Evolutionary conservation across 768 basidiomycete genomes (phyloP).

Genomic region (Cyclocybe aegerita): DNA sequence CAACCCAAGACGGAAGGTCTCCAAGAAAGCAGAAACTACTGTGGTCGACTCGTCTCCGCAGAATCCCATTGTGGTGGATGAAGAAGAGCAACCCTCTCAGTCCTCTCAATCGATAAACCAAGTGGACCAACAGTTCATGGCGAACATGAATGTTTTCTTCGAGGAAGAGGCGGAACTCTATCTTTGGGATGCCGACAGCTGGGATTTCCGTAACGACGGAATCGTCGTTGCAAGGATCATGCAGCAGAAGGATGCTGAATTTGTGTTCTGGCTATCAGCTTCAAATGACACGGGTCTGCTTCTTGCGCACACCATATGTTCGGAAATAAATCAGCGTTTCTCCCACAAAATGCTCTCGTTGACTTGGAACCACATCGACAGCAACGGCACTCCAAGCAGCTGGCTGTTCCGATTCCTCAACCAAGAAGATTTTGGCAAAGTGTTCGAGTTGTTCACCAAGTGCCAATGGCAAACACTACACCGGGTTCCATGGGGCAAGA

Average conservation of each 20-base stretch:
- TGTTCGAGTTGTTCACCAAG: conserved; percentile 64
- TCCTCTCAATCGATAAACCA: conserved; percentile 7
- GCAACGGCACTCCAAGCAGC: conserved; percentile 57
- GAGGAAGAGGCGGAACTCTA: conserved; percentile 57
- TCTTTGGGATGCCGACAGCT: conserved; percentile 53
- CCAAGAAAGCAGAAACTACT: conserved; percentile 14
- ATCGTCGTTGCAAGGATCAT: conserved; percentile 55
- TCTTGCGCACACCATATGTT: conserved; percentile 61
- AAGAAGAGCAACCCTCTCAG: conserved; percentile 2
- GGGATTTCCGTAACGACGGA: conserved; percentile 52
- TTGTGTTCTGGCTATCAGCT: conserved; percentile 60
- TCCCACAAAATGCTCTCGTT: conserved; percentile 64
- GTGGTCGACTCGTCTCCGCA: conserved; percentile 5
- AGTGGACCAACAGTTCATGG: conserved; percentile 12
- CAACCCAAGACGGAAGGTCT: conserved; percentile 31
- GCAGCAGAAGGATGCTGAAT: conserved; percentile 41
- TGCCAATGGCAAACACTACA: conserved; percentile 83
- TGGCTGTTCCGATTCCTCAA: conserved; percentile 80
- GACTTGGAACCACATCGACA: conserved; percentile 82
- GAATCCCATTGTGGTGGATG: conserved; percentile 11
- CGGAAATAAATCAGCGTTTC: conserved; percentile 74
- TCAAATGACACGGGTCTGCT: conserved; percentile 46
- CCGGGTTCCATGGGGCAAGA: conserved; percentile 71
- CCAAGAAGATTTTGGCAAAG: conserved; percentile 53
- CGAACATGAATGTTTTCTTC: conserved; percentile 30